phyloP scores from a whole-genome alignment of 768 basidiomycete genomes.

The Pleurotus djamor region DNA sequence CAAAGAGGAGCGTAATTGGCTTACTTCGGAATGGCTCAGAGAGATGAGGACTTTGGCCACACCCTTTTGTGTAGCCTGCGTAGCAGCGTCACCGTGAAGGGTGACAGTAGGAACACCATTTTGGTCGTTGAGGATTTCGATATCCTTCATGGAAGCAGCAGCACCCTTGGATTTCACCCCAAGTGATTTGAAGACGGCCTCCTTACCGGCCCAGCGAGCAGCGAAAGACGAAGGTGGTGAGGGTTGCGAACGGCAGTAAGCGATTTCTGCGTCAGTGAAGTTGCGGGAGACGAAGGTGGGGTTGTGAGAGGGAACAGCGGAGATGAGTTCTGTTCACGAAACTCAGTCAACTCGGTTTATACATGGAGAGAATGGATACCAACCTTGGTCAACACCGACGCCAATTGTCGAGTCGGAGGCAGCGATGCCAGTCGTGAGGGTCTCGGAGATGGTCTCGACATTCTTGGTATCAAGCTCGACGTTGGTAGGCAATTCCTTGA shows the following conservation, averaged over 20 bases:
- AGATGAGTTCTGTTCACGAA: constrained; percentile 70
- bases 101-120: constrained; percentile 78
- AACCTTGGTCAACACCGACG: constrained; percentile 89
- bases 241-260: constrained; percentile 86
- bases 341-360: constrained; percentile 7
- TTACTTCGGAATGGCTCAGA: constrained; percentile 89
- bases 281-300: constrained; percentile 87
- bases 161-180: constrained; percentile 90
- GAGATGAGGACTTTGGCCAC: constrained; percentile 79
- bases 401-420: constrained; percentile 50
- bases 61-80: constrained; percentile 68
- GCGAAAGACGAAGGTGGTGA: constrained; percentile 90
- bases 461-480: constrained; percentile 63
- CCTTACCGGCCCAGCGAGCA: constrained; percentile 96
- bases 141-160: constrained; percentile 93
- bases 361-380: constrained; percentile 13
- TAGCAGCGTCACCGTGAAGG: constrained; percentile 78
- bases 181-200: constrained; percentile 95
- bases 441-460: constrained; percentile 57
- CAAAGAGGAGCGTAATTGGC: constrained; percentile 20
- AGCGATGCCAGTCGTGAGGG: constrained; percentile 36
- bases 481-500: constrained; percentile 57
- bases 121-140: constrained; percentile 84
- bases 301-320: constrained; percentile 87
- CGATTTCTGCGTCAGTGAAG: constrained; percentile 87